These are phyloP conservation scores for Candida andamanensis DNA, from an alignment of 805 yeast genomes.

Conservation along the genomic window DNA sequence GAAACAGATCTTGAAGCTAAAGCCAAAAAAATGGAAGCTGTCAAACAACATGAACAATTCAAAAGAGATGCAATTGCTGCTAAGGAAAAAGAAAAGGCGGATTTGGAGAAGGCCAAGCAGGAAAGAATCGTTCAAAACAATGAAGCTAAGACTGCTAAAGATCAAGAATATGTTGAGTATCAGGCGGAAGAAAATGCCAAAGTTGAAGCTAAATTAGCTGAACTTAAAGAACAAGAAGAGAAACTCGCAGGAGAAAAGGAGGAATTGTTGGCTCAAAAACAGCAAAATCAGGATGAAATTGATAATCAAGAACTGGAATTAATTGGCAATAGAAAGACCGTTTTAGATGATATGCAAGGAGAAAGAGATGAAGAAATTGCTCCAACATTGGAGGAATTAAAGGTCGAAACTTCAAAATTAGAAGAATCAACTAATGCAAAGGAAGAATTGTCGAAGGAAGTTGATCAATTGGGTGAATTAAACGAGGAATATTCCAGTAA, in stretches of 20 bases:
- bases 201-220: slow-evolving; percentile 22
- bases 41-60: slow-evolving; percentile 24
- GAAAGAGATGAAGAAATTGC: slow-evolving; percentile 51
- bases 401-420: slow-evolving; percentile 45
- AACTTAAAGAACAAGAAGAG: slow-evolving; percentile 31
- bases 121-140: slow-evolving; percentile 28
- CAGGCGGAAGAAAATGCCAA: slow-evolving; percentile 26
- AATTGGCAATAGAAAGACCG: slow-evolving; percentile 41
- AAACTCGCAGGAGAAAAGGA: slow-evolving; percentile 37
- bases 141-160: slow-evolving; percentile 27
- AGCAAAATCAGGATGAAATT: slow-evolving; percentile 41
- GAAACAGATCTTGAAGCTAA: slow-evolving; percentile 33
- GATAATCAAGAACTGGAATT: slow-evolving; percentile 39
- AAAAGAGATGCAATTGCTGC: slow-evolving; percentile 24
- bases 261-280: slow-evolving; percentile 41
- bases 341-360: slow-evolving; percentile 44
- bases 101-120: slow-evolving; percentile 31
- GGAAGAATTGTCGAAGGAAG: slow-evolving; percentile 41
- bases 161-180: slow-evolving; percentile 21
- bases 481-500: slow-evolving; percentile 42
- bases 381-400: slow-evolving; percentile 51
- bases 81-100: slow-evolving; percentile 30
- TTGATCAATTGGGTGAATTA: slow-evolving; percentile 37
- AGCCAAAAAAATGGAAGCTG: slow-evolving; percentile 31
- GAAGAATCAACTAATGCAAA: slow-evolving; percentile 47